Base-by-base conservation (phyloP, 2,329 filamentous ascomycete species). In the Pyricularia sp. region DNA sequence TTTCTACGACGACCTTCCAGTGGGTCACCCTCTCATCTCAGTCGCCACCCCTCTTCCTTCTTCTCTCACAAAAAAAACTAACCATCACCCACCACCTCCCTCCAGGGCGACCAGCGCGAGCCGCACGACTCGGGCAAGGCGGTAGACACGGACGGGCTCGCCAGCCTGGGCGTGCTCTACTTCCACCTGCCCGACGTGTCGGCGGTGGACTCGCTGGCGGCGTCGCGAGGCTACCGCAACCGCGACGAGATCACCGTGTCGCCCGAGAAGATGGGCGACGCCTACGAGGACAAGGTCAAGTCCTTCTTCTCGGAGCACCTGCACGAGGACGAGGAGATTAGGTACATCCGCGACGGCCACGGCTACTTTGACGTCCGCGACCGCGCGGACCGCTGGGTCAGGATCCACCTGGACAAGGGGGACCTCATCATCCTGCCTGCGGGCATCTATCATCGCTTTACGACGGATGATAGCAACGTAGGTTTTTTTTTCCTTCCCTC, bases 261-360 rank as follows among this genome's bases (percentile, higher is more conserved):
- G 9, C 94, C 94, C 0, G 83, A 89, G 72, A 90, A 88, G 72
- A 93, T 98, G 90, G 93, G 93, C 69, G 91, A 87, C 58, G 81
- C 88, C 64, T 99, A 98, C 82, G 94, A 99, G 80, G 87, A 91
- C 72, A 98, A 98, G 80, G 93, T 99, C 71, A 94, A 93, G 82
- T 88, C 81, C 73, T 99, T 99, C 83, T 99, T 98, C 82, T 79
- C 91, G 74, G 95, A 99, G 84, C 95, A 99, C 79, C 79, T 99
- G 75, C 95, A 99, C 78, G 95, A 99, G 82, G 95, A 99, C 74
- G 95, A 99, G 82, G 95, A 99, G 85, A 99, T 99, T 73, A 85
- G 95, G 65, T 99, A 97, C 76, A 94, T 99, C 73, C 84, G 93
- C 36, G 94, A 90, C 71, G 95, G 95, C 0, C 86, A 87, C 69